Base-by-base conservation (phyloP, 352 stramenopile species). In the Aphanomyces invadans region DNA sequence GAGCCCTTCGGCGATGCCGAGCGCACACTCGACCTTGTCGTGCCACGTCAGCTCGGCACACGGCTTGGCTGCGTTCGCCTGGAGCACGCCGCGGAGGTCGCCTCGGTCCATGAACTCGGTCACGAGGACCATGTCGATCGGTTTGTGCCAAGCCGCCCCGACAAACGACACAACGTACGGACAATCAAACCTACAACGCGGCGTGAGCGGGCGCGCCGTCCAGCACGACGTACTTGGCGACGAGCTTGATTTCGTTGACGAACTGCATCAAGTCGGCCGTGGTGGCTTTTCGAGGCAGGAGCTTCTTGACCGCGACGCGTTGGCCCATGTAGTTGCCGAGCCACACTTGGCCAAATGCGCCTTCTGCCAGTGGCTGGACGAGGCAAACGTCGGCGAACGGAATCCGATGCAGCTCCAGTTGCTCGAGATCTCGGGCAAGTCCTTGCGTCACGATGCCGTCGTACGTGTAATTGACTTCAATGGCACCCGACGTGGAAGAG, bases 1-100 rank as follows among this genome's bases (percentile, higher is more conserved):
- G 29, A 91, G 73, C n/a, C 76, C 79, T 48, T 88, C 77, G 17
- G 80, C 72, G 2, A 91, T 71, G 65, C 89, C 78, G 57, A 87
- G 79, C 3, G 81, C 83, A 64, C 87, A 81, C 62, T 87, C 75
- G 46, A 77, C 85, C 71, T 90, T 91, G 49, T 85, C 79, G n/a
- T 70, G 69, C 79, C 79, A 88, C 28, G 79, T 82, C 23, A 88
- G 57, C 39, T 72, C 75, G 86, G 64, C 69, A 42, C 7, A 42
- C 19, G 12, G 19, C 21, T 9, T n/a, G 44, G 44, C 21, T 9
- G 12, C 44, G 44, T 52, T 52, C 9, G 44, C 12, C 44, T 52
- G 12, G 4, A 52, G 19, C 5, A 25, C 44, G 12, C 12, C 9
- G 12, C 44, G 44, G 21, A 52, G 44, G 44, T 52, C 44, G 12